Conservation (phyloP, 1,284 basidiomycete genomes). For the Melampsora larici-populina region DNA sequence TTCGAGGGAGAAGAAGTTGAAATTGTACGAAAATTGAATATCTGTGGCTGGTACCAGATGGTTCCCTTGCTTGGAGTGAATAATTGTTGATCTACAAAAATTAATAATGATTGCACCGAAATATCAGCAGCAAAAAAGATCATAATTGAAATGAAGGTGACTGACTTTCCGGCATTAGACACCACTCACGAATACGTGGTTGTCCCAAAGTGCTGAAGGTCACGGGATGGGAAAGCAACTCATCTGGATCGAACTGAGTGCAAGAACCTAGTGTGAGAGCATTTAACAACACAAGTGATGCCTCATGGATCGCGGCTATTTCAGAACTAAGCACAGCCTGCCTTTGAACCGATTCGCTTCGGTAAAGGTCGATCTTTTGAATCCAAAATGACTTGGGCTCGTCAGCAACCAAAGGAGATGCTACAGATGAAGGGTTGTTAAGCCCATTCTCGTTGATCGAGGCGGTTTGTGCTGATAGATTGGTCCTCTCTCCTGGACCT, state of each 20-base stretch:
- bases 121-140: neutral
- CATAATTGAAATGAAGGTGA: neutral
- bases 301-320: neutral
- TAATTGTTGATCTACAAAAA: neutral
- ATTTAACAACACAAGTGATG: neutral
- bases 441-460: too few relatives aligned
- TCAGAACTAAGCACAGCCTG: neutral
- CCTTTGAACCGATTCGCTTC: neutral
- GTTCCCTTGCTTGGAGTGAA: neutral
- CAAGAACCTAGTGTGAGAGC: neutral
- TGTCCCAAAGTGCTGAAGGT: neutral
- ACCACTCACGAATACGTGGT: neutral
- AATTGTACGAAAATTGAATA: neutral
- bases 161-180: neutral
- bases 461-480: too few relatives aligned
- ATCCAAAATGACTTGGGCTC: neutral
- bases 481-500: too few relatives aligned
- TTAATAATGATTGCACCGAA: neutral
- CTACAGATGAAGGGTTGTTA: too few relatives aligned
- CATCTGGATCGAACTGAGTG: neutral
- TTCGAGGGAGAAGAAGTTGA: neutral
- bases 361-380: neutral
- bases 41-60: neutral
- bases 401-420: too few relatives aligned
- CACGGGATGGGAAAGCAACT: neutral